Conservation (phyloP, 2,329 filamentous ascomycete genomes). For the Pseudonectria buxi region DNA sequence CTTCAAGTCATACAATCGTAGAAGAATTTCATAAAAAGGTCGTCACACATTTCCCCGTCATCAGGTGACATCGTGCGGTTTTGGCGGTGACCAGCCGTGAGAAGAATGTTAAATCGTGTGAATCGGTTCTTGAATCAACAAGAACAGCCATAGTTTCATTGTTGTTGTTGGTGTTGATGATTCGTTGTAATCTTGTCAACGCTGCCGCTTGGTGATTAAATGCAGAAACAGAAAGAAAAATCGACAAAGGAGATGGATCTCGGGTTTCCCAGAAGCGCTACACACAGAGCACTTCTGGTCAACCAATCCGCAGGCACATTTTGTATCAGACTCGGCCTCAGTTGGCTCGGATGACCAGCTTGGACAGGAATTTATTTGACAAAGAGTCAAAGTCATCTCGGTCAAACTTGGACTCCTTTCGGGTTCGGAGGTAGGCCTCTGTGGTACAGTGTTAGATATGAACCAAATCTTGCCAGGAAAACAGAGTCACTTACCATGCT, state of each 20-base stretch:
- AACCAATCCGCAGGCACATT: constrained; percentile 11
- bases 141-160: constrained; percentile 10
- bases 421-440: constrained; percentile 83
- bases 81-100: constrained; percentile 28
- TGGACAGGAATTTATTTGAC: constrained; percentile 95
- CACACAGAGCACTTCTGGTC: constrained; percentile 11
- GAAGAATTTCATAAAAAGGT: constrained; percentile 33
- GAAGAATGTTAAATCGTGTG: constrained; percentile 24
- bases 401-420: constrained; percentile 77
- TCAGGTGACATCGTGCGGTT: constrained; percentile 26
- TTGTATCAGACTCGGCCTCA: constrained; percentile 33
- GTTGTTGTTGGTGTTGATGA: constrained; percentile 25
- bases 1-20: constrained; percentile 38
- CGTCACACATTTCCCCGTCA: constrained; percentile 29
- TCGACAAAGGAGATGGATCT: constrained; percentile 19
- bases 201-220: constrained; percentile 38
- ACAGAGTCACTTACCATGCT: constrained; percentile 67
- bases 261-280: constrained; percentile 5
- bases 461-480: not conserved
- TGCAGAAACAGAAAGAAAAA: constrained; percentile 21
- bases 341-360: constrained; percentile 92
- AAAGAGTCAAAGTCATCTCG: constrained; percentile 88
- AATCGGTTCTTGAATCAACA: constrained; percentile 19
- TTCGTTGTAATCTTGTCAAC: constrained; percentile 34
- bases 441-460: constrained; percentile 17